A percentile compares a stretch with the other conserved stretches of the same genome.
Conservation (phyloP, 1,284 basidiomycete genomes). For the Heterobasidion parviporum region DNA sequence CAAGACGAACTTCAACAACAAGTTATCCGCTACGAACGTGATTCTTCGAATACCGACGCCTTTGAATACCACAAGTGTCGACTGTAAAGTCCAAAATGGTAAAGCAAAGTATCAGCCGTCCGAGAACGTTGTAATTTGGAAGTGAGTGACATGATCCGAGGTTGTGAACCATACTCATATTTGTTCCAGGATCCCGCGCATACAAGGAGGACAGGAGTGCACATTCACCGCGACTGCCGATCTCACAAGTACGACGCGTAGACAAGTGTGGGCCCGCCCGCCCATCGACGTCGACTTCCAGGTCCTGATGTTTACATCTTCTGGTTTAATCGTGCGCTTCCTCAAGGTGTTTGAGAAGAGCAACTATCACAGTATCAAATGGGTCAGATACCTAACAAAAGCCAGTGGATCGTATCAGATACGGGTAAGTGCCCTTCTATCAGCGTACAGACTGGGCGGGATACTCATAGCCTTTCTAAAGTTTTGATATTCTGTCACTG, state of each 20-base stretch:
- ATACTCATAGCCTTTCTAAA: slow-evolving; percentile 1
- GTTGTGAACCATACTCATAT: background rate
- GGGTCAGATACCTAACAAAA: slow-evolving; percentile 87
- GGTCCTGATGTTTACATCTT: slow-evolving; percentile 97
- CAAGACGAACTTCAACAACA: slow-evolving; percentile 85
- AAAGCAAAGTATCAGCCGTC: slow-evolving; percentile 97
- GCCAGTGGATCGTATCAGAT: slow-evolving; percentile 84
- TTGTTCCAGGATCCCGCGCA: slow-evolving; percentile 67
- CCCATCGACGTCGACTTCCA: slow-evolving; percentile 98
- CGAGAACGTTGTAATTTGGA: slow-evolving; percentile 97
- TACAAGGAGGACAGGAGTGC: slow-evolving; percentile 90
- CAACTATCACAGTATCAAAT: slow-evolving; percentile 88
- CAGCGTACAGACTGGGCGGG: background rate
- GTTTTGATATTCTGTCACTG: slow-evolving; percentile 12
- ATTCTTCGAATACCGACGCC: slow-evolving; percentile 94
- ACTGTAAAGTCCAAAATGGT: slow-evolving; percentile 85
- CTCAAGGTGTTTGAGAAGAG: slow-evolving; percentile 97
- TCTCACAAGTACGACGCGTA: slow-evolving; percentile 79
- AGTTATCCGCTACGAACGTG: slow-evolving; percentile 90
- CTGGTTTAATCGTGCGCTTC: slow-evolving; percentile 93
- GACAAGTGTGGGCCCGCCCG: slow-evolving; percentile 94
- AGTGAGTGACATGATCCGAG: slow-evolving; percentile 49
- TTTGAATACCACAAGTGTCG: slow-evolving; percentile 86
- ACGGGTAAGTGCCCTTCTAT: slow-evolving; percentile 45
- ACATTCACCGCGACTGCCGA: slow-evolving; percentile 81